A percentile compares a stretch with the other conserved stretches of the same genome.
phyloP scores from a whole-genome alignment of 257 asterid genomes.

The Coffea canephora region DNA sequence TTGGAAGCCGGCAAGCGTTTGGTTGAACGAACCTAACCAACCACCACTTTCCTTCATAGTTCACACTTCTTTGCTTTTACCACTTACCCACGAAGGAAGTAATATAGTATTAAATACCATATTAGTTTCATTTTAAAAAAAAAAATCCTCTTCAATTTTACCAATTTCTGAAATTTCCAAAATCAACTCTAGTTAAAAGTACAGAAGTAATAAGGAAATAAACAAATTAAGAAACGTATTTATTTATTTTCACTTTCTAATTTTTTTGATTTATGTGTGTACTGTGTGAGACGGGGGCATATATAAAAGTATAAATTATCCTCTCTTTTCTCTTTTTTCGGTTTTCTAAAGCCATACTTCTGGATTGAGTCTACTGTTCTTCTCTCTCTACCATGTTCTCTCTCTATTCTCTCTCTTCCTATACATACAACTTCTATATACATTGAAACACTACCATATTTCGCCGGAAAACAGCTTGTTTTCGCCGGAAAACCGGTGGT shows the following conservation, averaged over 20 bases:
- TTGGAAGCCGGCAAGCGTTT: constrained; percentile 44
- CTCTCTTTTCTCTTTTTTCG: constrained; percentile 43
- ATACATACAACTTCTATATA: not conserved
- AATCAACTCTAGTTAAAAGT: not conserved
- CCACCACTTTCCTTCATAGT: constrained; percentile 54
- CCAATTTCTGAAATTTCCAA: not conserved
- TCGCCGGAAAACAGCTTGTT: constrained; percentile 46
- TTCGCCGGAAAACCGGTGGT: constrained; percentile 27
- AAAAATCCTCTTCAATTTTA: too few species aligned
- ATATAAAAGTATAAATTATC: constrained; percentile 51
- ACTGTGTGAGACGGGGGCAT: constrained; percentile 17
- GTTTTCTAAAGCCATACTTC: constrained; percentile 54
- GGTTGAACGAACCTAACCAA: constrained; percentile 82
- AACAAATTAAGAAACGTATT: constrained; percentile 10
- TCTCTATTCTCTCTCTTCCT: constrained; percentile 28
- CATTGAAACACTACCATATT: constrained; percentile 10
- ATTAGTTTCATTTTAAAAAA: too few species aligned
- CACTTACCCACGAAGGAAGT: not conserved
- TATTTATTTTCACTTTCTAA: not conserved
- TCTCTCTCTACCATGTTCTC: constrained; percentile 23
- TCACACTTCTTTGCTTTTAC: constrained; percentile 39
- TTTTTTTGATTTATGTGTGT: not conserved
- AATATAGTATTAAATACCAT: not conserved
- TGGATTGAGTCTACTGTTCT: constrained; percentile 54
- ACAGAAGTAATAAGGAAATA: not conserved